Conservation (phyloP, 805 yeast genomes). For the Candida argentea region DNA sequence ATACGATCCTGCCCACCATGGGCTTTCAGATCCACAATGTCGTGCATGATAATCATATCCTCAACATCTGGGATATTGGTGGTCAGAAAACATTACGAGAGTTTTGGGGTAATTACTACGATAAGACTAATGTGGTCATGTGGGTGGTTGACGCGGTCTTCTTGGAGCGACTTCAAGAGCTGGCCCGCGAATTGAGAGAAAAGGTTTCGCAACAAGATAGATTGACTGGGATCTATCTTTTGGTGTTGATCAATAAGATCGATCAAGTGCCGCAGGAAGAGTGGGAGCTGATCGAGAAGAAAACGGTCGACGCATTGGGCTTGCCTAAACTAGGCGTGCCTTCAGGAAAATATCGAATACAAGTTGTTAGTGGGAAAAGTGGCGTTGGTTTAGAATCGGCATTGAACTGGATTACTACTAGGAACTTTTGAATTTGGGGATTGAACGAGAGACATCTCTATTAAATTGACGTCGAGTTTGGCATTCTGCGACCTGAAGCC, state of each 20-base stretch:
- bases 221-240: constrained; percentile 57
- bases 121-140: constrained; percentile 58
- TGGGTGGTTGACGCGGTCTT: constrained; percentile 80
- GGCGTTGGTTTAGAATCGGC: constrained; percentile 19
- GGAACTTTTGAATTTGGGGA: too few species aligned
- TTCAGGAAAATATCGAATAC: constrained; percentile 16
- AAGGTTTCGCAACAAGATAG: constrained; percentile 57
- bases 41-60: constrained; percentile 27
- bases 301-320: constrained; percentile 9
- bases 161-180: constrained; percentile 53
- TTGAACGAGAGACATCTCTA: neutral
- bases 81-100: constrained; percentile 37
- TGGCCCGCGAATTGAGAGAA: constrained; percentile 50
- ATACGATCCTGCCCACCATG: constrained; percentile 72
- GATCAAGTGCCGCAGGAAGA: constrained; percentile 39
- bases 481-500: too few species aligned
- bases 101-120: constrained; percentile 78
- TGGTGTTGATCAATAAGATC: constrained; percentile 64
- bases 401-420: constrained; percentile 16
- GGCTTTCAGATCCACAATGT: constrained; percentile 77
- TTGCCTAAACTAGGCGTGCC: constrained; percentile 11
- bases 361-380: constrained; percentile 24
- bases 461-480: neutral
- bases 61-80: constrained; percentile 83
- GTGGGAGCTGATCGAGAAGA: constrained; percentile 4